Evolutionary conservation across 192 early-diverging fungal species (phyloP).

Genomic region (Piromyces sp.): DNA sequence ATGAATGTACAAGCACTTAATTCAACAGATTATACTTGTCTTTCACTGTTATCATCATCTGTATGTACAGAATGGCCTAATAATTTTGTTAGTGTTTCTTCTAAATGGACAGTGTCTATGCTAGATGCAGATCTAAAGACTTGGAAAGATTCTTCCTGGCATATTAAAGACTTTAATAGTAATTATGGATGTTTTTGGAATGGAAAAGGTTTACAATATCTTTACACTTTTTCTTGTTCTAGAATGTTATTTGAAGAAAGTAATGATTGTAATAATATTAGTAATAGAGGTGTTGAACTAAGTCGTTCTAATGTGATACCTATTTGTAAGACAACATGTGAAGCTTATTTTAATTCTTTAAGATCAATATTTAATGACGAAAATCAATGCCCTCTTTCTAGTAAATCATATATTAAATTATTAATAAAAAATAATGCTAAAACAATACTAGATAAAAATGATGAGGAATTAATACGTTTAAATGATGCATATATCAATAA

Average conservation of each 20-base stretch:
- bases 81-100: neutral
- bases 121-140: neutral
- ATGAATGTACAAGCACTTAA: neutral
- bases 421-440: neutral
- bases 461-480: neutral
- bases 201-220: neutral
- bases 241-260: neutral
- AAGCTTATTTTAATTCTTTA: neutral
- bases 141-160: conserved; percentile 2
- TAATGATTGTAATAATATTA: neutral
- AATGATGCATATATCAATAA: neutral
- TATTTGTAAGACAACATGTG: neutral
- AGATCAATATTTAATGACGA: neutral
- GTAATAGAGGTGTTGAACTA: neutral
- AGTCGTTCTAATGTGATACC: neutral
- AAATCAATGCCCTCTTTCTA: neutral
- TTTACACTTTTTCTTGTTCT: neutral
- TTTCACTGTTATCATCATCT: neutral
- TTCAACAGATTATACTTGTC: neutral
- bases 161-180: conserved; percentile 1
- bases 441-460: neutral
- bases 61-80: neutral
- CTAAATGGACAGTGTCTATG: conserved; percentile 1
- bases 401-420: neutral
- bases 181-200: conserved; percentile 2